Conservation (phyloP, 257 asterid genomes). For the Fraxinus excelsior region DNA sequence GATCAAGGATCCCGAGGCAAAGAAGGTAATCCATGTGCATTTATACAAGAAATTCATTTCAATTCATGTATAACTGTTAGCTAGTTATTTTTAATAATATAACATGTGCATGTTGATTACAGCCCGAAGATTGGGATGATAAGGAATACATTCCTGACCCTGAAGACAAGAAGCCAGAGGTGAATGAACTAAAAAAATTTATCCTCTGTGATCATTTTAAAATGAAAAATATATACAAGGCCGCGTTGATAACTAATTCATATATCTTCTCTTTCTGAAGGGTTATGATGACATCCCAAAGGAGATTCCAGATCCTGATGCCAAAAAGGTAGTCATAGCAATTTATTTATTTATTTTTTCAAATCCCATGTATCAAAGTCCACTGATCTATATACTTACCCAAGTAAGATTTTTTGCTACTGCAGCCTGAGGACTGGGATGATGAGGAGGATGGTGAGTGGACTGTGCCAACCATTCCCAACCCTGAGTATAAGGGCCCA, state of each 20-base stretch:
- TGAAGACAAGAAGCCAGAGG: constrained; percentile 98
- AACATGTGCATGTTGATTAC: constrained; percentile 23
- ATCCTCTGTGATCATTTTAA: neutral
- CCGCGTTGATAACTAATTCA: neutral
- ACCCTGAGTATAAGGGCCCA: constrained; percentile 95
- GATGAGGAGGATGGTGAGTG: constrained; percentile 98
- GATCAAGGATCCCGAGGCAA: constrained; percentile 95
- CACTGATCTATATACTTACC: neutral
- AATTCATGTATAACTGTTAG: neutral
- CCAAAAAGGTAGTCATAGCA: constrained; percentile 66
- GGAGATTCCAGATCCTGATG: constrained; percentile 86
- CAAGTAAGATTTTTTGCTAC: neutral
- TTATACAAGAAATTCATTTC: neutral
- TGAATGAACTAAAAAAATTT: constrained; percentile 16
- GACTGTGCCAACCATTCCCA: constrained; percentile 91
- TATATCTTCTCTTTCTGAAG: constrained; percentile 33
- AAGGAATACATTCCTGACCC: constrained; percentile 93
- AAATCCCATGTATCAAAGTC: neutral
- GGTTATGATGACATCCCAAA: constrained; percentile 93
- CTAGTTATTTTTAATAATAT: constrained; percentile 3
- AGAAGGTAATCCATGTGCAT: constrained; percentile 54
- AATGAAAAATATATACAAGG: neutral
- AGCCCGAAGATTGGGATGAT: constrained; percentile 99
- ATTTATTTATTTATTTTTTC: neutral
- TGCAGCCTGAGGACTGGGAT: constrained; percentile 99